Conservation (phyloP, 2,329 filamentous ascomycete species). For the Calonectria ilicicola region DNA sequence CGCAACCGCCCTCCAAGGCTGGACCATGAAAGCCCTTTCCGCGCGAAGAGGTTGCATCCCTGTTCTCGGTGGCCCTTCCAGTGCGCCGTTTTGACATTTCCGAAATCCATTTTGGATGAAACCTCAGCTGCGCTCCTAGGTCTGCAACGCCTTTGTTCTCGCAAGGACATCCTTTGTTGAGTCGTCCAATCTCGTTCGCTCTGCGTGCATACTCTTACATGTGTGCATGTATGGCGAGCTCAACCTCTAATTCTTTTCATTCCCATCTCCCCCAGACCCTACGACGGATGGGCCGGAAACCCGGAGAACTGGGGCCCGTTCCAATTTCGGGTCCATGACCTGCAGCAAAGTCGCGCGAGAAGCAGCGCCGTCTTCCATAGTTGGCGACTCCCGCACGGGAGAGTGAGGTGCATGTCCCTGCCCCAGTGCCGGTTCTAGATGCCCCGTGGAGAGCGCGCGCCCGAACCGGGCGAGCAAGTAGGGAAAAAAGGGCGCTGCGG, state of each 20-base stretch:
- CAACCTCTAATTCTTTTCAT: background rate
- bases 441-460: background rate
- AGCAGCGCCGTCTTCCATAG: background rate
- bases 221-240: background rate
- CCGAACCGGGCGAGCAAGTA: background rate
- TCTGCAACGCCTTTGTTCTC: background rate
- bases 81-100: conserved; percentile 11
- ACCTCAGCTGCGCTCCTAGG: background rate
- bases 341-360: conserved; percentile 20
- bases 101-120: conserved; percentile 11
- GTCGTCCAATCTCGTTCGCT: conserved; percentile 6
- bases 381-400: background rate
- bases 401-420: background rate
- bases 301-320: conserved; percentile 3
- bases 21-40: conserved; percentile 1
- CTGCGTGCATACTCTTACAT: background rate
- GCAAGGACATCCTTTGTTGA: conserved; percentile 7
- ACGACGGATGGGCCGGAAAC: conserved; percentile 7
- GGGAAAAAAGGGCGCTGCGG: conserved; percentile 4
- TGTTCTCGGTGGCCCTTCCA: background rate
- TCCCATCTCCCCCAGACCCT: conserved; percentile 10
- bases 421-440: background rate
- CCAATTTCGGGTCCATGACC: conserved; percentile 4
- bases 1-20: background rate
- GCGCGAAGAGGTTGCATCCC: background rate